Conservation (phyloP, 2,329 filamentous ascomycete genomes). For the Rosellinia necatrix region DNA sequence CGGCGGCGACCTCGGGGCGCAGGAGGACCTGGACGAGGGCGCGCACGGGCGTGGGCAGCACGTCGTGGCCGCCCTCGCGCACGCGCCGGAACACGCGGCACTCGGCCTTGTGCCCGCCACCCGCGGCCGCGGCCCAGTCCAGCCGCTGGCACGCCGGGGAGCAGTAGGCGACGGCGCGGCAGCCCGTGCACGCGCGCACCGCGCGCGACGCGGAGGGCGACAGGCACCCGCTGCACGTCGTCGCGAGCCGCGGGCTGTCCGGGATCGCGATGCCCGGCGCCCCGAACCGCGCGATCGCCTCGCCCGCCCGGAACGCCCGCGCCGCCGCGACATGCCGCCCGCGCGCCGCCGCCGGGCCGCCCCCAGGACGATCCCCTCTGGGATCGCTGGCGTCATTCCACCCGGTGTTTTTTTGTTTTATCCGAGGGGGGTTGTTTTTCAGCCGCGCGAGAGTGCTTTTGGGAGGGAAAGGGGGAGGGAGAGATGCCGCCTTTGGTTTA, state of each 20-base stretch:
- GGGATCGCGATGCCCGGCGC: constrained; percentile 54
- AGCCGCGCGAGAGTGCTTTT: no score
- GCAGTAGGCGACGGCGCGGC: constrained; percentile 61
- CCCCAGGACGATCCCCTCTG: constrained; percentile 20
- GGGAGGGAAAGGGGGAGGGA: no score
- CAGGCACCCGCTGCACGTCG: constrained; percentile 56
- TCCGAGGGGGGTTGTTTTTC: no score
- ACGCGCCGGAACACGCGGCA: constrained; percentile 53
- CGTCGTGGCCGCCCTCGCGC: constrained; percentile 41
- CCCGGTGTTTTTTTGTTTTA: no score
- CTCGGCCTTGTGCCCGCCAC: constrained; percentile 58
- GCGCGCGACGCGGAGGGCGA: constrained; percentile 33
- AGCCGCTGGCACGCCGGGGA: constrained; percentile 56
- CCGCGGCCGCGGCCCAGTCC: constrained; percentile 56
- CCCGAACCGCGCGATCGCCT: constrained; percentile 51
- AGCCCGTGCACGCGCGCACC: constrained; percentile 55
- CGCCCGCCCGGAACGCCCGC: constrained; percentile 49
- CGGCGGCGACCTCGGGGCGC: constrained; percentile 40
- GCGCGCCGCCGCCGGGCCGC: constrained; percentile 26
- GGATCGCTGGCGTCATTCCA: constrained; percentile 9
- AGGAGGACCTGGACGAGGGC: constrained; percentile 58
- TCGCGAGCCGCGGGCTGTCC: constrained; percentile 46
- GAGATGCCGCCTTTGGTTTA: no score
- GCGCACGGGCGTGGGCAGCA: constrained; percentile 59
- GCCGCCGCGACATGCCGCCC: constrained; percentile 54